Evolutionary conservation across 2,329 filamentous ascomycete species (phyloP), one percentile per base, ranked within the genome.

Genomic region (Sarocladium brachiariae): DNA sequence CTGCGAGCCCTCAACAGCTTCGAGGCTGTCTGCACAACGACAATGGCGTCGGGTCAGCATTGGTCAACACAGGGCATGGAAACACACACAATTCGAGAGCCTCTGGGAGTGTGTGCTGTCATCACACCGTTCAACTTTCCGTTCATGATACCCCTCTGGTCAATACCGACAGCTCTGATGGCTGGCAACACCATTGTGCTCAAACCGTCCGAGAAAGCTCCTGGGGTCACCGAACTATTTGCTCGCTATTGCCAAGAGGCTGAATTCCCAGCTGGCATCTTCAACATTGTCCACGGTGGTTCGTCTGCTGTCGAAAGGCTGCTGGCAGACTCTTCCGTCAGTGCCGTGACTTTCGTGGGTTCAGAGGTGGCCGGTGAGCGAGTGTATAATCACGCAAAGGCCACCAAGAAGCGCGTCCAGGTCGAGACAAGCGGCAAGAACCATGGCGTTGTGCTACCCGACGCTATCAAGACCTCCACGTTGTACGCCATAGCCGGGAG

Each of bases 341-440:
- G 83, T 71, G 82, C 83, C 35, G 77, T 86, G 57, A 79, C 74
- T 63, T 86, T 85, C 56, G 82, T 86, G 23, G 83, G 83, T 43
- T 79, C 76, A 68, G 85, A 85, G 72, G 78, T 77, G 63, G 82
- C 80, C 8, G 83, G 82, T 50, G 82, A 86, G 61, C 84, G 84
- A 66, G 84, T 86, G 63, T 85, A 76, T 68, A 70, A 73, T 41
- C 79, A 81, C 46, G 81, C 75, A n/a, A 81, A 77, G 23, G 81
- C 81, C 57, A 82, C 83, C 51, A 81, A 82, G 57, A 86, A 86
- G 70, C 78, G 82, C 59, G 80, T 84, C n/a, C 82, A 86, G 65
- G 82, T 81, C 59, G 85, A 86, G 64, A 64, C 84, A 52, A 81
- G 83, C 31, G 83, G 81, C 2, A 86, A 86, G 73, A 86, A 86